Percentiles rank a stretch among this genome's conserved stretches.
Evolutionary conservation across 75 land plant species (phyloP).

Genomic region (Azolla pinnata): DNA sequence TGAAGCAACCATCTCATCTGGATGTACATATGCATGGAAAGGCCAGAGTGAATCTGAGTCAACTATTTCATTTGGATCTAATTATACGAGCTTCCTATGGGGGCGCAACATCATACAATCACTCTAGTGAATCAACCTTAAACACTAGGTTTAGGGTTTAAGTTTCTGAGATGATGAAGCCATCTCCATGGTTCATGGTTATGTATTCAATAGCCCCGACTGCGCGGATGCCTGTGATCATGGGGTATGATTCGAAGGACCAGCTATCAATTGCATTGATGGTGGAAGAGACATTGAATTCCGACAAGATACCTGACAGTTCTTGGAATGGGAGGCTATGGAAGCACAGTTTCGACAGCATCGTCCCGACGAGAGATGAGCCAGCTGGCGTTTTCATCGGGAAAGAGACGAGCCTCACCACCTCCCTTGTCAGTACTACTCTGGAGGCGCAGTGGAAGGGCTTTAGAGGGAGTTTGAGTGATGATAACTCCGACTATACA

Average conservation of each 20-base stretch:
- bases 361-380: slow-evolving; percentile 25
- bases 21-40: too few relatives aligned
- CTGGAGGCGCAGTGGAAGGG: slow-evolving; percentile 31
- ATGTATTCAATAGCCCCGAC: slow-evolving; percentile 11
- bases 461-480: slow-evolving; percentile 24
- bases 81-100: too few relatives aligned
- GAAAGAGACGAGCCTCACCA: slow-evolving; percentile 22
- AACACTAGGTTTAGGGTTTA: not conserved
- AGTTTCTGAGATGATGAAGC: not conserved
- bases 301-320: slow-evolving; percentile 22
- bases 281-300: slow-evolving; percentile 25
- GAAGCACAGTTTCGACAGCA: slow-evolving; percentile 20
- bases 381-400: slow-evolving; percentile 29
- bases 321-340: slow-evolving; percentile 36
- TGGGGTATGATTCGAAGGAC: slow-evolving; percentile 29
- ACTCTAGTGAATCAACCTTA: too few relatives aligned
- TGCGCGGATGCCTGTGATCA: slow-evolving; percentile 23
- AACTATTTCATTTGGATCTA: too few relatives aligned
- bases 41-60: too few relatives aligned
- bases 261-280: slow-evolving; percentile 26
- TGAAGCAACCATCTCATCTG: too few relatives aligned
- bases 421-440: slow-evolving; percentile 8
- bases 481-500: slow-evolving; percentile 11
- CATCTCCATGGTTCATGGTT: not conserved
- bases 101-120: too few relatives aligned